Evolutionary conservation across 306 rosid genomes (phyloP), one percentile per base, ranked within the genome.

Genomic region (Glycine soja): DNA sequence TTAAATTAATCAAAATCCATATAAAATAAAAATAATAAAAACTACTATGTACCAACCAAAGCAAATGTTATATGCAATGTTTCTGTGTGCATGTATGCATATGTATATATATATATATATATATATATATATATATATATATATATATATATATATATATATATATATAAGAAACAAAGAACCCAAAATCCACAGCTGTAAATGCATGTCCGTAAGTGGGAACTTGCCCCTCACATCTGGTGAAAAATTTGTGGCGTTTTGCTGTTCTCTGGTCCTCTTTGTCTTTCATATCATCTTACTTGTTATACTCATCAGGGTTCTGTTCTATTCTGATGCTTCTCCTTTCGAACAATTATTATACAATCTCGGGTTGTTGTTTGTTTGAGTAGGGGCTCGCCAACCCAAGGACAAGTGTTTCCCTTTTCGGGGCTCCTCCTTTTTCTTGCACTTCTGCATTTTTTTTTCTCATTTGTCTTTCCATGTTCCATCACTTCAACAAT

Each of bases 401-500:
- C 86, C 92, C 78, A 88, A 88, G 84, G 47, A 75, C 58, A 79
- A 76, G 76, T 85, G 54, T 83, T 83, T 85, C 86, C 86, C 73
- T 85, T 88, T 92, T 86, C 71, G 76, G 85, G 73, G 83, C 56
- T 80, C 84, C 80, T 78, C 78, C 79, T 82, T 79, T 24, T 79
- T 82, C 80, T 84, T 73, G 15, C 85, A 47, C 77, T 57, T 80
- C 85, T 87, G 88, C 80, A 77, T 53, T 85, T 86, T 80, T 24
- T 24, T 24, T 24, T 89, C 92, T 91, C 84, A 78, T 87, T 84
- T 90, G 90, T 88, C 95, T 88, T 84, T 86, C 91, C 71, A 83
- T 87, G 93, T 89, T 92, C 92, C 87, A 83, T 94, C 97, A 80
- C 88, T 86, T 90, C 92, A 86, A 62, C 56, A 18, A 50, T 8